These are phyloP conservation scores for Leccinum rimulosum DNA, from an alignment of 768 basidiomycete species.

Conservation along the genomic window DNA sequence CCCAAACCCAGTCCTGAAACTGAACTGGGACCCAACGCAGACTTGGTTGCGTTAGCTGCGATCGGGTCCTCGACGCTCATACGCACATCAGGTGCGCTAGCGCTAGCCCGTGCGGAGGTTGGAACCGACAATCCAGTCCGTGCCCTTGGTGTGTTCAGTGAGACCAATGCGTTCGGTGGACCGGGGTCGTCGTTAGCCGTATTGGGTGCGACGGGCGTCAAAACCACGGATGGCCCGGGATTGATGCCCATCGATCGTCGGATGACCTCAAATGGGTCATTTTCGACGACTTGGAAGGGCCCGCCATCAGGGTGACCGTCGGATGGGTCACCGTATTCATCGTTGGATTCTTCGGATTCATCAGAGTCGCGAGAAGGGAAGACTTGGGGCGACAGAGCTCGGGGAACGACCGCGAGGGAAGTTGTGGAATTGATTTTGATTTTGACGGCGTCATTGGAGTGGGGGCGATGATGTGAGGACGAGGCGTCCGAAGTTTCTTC, in stretches of 20 bases:
- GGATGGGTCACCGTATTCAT: constrained; percentile 16
- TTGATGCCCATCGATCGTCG: constrained; percentile 8
- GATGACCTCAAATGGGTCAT: constrained; percentile 27
- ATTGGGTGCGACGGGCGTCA: neutral
- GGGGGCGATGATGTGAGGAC: neutral
- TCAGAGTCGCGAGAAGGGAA: neutral
- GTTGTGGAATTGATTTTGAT: no score
- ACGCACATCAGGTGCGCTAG: constrained; percentile 6
- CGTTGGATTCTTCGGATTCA: constrained; percentile 13
- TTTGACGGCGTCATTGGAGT: no score
- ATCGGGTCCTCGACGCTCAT: neutral
- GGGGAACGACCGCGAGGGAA: neutral
- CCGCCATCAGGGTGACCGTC: neutral
- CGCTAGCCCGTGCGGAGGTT: neutral
- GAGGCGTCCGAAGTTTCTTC: neutral
- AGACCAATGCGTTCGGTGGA: neutral
- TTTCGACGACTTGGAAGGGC: constrained; percentile 27
- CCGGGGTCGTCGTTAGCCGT: neutral
- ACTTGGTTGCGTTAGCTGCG: neutral
- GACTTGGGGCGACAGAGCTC: no score
- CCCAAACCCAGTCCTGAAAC: neutral
- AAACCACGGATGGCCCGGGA: neutral
- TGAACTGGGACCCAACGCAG: neutral
- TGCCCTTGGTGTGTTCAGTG: neutral
- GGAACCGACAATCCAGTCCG: neutral